Evolutionary conservation across 2,329 filamentous ascomycete genomes (phyloP).

Genomic region (Boeremia exigua): DNA sequence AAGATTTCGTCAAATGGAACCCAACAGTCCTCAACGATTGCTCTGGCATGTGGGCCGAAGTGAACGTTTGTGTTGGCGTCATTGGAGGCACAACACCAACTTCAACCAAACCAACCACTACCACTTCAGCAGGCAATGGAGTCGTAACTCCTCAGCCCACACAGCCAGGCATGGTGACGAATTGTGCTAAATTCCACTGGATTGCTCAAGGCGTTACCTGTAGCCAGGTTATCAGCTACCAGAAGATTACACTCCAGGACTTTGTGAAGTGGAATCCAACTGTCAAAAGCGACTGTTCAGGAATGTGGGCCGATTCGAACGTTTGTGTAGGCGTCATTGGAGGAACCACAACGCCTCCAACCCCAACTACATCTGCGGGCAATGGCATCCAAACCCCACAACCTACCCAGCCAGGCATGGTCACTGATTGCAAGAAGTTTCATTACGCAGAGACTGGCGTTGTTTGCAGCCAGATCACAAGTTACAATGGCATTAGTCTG

Average conservation of each 20-base stretch:
- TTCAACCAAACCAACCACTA: neutral
- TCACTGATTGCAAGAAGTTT: conserved; percentile 11
- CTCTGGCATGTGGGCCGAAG: neutral
- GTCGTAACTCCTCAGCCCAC: conserved; percentile 9
- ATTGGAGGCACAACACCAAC: neutral
- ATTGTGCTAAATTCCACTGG: conserved; percentile 8
- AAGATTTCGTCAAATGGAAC: neutral
- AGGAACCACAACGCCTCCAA: neutral
- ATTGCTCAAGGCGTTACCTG: conserved; percentile 1
- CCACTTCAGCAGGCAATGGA: neutral
- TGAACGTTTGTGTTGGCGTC: neutral
- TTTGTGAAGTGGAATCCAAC: no score
- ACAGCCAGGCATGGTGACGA: conserved; percentile 11
- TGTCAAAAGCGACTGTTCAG: no score
- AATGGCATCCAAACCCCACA: conserved; percentile 10
- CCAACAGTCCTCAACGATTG: neutral
- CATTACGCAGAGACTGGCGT: neutral
- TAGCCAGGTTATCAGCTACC: no score
- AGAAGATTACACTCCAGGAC: no score
- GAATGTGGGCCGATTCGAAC: no score
- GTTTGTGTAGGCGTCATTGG: conserved; percentile 14
- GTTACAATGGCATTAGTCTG: conserved; percentile 7
- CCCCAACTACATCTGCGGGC: neutral
- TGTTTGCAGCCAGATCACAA: neutral
- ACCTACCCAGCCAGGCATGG: conserved; percentile 7